These are phyloP conservation scores for Emergomyces africanus DNA, from an alignment of 2,329 filamentous ascomycete species.

Conservation along the genomic window DNA sequence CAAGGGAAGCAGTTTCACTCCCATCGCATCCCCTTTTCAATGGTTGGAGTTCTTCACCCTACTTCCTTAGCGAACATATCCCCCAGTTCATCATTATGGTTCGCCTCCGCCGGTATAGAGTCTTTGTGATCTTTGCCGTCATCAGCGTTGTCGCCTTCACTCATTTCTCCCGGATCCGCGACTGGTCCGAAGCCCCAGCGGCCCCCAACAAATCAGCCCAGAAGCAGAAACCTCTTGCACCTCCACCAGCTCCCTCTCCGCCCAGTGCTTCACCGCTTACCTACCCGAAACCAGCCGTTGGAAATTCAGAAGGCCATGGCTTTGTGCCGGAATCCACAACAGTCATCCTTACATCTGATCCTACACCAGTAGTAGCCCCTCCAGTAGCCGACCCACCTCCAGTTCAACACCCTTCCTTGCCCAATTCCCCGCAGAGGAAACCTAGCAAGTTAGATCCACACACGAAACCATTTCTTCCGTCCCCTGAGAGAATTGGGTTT, in stretches of 20 bases:
- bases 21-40: not conserved
- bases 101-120: slow-evolving; percentile 36
- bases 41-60: not conserved
- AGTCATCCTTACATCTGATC: not conserved
- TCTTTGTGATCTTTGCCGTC: slow-evolving; percentile 33
- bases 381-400: too few relatives aligned
- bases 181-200: slow-evolving; percentile 18
- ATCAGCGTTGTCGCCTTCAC: slow-evolving; percentile 35
- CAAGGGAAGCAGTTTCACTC: not conserved
- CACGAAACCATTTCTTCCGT: not conserved
- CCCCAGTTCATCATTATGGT: slow-evolving; percentile 26
- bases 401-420: not conserved
- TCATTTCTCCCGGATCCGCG: slow-evolving; percentile 37
- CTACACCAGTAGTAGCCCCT: not conserved
- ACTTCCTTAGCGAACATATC: not conserved
- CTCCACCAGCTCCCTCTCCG: not conserved
- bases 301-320: not conserved
- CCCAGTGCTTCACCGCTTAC: not conserved
- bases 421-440: not conserved
- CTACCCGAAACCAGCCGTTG: not conserved
- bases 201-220: not conserved
- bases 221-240: not conserved
- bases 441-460: not conserved
- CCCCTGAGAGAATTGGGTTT: slow-evolving; percentile 13
- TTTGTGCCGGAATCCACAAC: slow-evolving; percentile 2